A percentile compares a stretch with the other conserved stretches of the same genome.
Conservation (phyloP, 192 early-diverging fungal species). For the Piromyces sp. region DNA sequence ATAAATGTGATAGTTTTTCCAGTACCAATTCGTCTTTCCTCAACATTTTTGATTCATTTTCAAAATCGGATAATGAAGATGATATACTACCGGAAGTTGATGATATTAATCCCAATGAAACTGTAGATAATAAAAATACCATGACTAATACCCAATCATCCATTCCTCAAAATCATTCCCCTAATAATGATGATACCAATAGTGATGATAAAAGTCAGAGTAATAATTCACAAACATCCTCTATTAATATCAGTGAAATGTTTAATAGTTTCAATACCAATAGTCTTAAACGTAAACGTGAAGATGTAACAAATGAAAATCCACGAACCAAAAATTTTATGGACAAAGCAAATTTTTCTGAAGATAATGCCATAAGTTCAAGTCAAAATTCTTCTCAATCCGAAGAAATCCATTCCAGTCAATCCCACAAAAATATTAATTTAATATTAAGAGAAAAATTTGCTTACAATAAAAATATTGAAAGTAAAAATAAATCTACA, state of each 20-base stretch:
- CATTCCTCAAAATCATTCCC: too few relatives aligned
- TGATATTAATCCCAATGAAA: background rate
- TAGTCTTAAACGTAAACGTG: too few relatives aligned
- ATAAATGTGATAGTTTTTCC: background rate
- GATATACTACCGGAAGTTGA: background rate
- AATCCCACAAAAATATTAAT: background rate
- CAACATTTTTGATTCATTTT: background rate
- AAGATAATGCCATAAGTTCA: background rate
- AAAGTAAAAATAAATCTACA: background rate
- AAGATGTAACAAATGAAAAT: too few relatives aligned
- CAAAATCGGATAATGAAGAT: background rate
- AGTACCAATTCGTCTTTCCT: background rate
- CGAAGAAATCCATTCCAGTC: background rate
- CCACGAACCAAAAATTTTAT: too few relatives aligned
- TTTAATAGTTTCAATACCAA: too few relatives aligned
- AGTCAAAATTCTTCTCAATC: background rate
- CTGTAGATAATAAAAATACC: too few relatives aligned
- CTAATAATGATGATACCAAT: too few relatives aligned
- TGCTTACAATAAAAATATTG: background rate
- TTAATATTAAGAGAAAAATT: background rate
- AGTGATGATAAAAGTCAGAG: background rate
- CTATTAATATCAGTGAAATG: background rate
- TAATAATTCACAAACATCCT: background rate
- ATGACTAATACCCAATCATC: too few relatives aligned
- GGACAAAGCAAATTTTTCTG: too few relatives aligned